Evolutionary conservation across 1,284 basidiomycete genomes (phyloP).

Genomic region (Leccinum pseudoinsigne): DNA sequence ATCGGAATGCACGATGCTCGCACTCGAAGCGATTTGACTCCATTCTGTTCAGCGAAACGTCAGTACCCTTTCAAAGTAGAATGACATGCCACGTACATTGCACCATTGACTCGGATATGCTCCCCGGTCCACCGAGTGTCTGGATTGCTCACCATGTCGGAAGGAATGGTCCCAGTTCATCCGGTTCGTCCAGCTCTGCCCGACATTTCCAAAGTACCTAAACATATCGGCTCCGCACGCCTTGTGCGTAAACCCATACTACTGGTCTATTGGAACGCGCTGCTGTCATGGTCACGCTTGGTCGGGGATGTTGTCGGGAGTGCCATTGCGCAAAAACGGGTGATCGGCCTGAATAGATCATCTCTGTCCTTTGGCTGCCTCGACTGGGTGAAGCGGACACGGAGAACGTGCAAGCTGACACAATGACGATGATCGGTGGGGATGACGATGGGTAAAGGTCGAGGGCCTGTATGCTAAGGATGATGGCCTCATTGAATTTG

Average conservation of each 20-base stretch:
- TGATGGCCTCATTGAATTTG: no score
- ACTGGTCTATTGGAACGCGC: constrained; percentile 58
- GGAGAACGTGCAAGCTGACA: no score
- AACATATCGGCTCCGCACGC: constrained; percentile 87
- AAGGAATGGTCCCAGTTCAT: constrained; percentile 62
- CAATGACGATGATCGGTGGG: no score
- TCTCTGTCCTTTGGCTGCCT: no score
- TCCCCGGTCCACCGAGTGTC: constrained; percentile 79
- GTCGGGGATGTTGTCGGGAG: constrained; percentile 69
- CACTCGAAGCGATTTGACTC: constrained; percentile 62
- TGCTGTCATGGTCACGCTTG: constrained; percentile 66
- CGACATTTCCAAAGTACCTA: constrained; percentile 85
- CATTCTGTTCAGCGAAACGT: constrained; percentile 54
- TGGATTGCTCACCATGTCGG: constrained; percentile 50
- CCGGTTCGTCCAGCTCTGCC: constrained; percentile 84
- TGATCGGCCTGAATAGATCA: constrained; percentile 49
- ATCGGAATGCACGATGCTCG: constrained; percentile 77
- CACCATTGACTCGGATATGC: constrained; percentile 66
- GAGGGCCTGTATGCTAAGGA: no score
- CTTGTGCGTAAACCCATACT: constrained; percentile 77
- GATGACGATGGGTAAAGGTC: no score
- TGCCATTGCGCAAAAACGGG: constrained; percentile 78
- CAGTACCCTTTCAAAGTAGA: not conserved
- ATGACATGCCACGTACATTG: constrained; percentile 60
- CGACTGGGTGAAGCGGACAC: no score